phyloP scores from a whole-genome alignment of 768 basidiomycete species.

The Kwoniella sp. region DNA sequence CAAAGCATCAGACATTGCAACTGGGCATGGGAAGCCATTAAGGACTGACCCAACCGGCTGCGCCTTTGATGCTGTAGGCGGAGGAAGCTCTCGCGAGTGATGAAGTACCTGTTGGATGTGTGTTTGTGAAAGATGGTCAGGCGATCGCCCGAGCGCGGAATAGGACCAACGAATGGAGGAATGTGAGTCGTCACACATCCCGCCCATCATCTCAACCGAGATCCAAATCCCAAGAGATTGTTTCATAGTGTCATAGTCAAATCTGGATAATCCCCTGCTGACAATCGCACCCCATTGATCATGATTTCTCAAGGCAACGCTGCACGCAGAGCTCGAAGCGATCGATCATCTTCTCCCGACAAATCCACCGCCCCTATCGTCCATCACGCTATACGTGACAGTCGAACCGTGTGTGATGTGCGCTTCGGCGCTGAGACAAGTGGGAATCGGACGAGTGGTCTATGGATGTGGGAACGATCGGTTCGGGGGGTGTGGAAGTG shows the following conservation, averaged over 20 bases:
- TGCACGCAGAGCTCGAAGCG: slow-evolving; percentile 96
- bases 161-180: slow-evolving; percentile 88
- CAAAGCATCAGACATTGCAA: too few species aligned
- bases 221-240: not conserved
- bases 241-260: not conserved
- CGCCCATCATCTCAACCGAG: not conserved
- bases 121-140: slow-evolving; percentile 78
- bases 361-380: slow-evolving; percentile 67
- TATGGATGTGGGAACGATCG: slow-evolving; percentile 95
- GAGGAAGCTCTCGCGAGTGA: slow-evolving; percentile 75
- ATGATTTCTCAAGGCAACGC: slow-evolving; percentile 69
- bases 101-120: slow-evolving; percentile 96
- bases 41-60: too few species aligned
- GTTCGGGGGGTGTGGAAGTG: slow-evolving; percentile 95
- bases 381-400: slow-evolving; percentile 90
- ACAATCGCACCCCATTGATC: not conserved
- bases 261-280: not conserved
- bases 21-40: too few species aligned
- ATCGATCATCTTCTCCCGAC: slow-evolving; percentile 82
- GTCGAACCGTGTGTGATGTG: slow-evolving; percentile 99
- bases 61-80: slow-evolving; percentile 39
- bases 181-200: slow-evolving; percentile 65
- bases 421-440: slow-evolving; percentile 87
- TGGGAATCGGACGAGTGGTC: slow-evolving; percentile 85
- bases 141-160: slow-evolving; percentile 88